Conservation (phyloP, 2,329 filamentous ascomycete species). For the Fusarium sterilihyphosum region DNA sequence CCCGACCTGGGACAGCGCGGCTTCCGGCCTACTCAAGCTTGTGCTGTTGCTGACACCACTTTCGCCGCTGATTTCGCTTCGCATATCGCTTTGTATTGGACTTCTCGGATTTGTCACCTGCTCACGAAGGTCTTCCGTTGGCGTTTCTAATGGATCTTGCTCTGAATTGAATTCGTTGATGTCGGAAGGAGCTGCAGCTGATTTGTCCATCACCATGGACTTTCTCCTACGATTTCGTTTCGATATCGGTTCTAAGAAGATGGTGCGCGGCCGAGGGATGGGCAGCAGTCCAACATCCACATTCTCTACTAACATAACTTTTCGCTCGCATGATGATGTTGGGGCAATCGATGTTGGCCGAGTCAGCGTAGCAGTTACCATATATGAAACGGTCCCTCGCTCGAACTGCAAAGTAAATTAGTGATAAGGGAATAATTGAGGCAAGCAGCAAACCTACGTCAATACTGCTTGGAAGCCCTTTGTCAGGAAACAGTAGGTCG, state of each 20-base stretch:
- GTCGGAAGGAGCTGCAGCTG: constrained; percentile 56
- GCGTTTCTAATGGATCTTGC: constrained; percentile 52
- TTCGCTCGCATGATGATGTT: constrained; percentile 81
- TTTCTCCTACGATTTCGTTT: constrained; percentile 73
- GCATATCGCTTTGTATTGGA: constrained; percentile 62
- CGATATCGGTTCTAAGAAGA: constrained; percentile 89
- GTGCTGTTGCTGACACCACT: constrained; percentile 75
- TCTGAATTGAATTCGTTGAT: constrained; percentile 50
- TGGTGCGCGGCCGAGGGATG: constrained; percentile 80
- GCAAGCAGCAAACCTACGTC: constrained; percentile 70
- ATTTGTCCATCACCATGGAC: constrained; percentile 56
- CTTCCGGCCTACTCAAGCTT: constrained; percentile 63
- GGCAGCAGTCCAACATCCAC: constrained; percentile 84
- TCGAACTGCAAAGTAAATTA: constrained; percentile 75
- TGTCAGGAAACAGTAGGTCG: constrained; percentile 74
- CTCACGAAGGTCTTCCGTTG: constrained; percentile 53
- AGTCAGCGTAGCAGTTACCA: constrained; percentile 89
- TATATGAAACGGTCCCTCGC: constrained; percentile 90
- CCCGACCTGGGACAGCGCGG: constrained; percentile 50
- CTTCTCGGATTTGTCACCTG: constrained; percentile 50
- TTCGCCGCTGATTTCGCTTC: constrained; percentile 77
- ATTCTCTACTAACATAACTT: constrained; percentile 80
- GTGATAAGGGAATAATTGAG: neutral
- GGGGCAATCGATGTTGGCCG: constrained; percentile 87
- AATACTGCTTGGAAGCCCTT: constrained; percentile 87